These are phyloP conservation scores for Digitaria exilis DNA, from an alignment of 202 grass and related monocot species.

Conservation along the genomic window DNA sequence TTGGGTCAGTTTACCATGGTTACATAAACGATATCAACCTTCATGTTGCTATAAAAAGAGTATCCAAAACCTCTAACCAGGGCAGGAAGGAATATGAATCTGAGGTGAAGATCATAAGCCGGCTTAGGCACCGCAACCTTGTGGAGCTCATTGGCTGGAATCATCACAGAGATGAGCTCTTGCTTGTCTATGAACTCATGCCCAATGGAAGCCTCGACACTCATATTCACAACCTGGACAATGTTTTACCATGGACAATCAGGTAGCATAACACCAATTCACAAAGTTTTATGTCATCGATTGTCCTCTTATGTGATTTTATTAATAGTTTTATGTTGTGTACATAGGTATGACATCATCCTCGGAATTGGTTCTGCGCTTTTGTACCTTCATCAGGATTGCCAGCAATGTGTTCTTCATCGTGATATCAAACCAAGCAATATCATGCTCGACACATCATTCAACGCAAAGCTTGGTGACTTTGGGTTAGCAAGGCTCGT, in stretches of 20 bases:
- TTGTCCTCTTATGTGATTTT: not conserved
- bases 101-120: slow-evolving; percentile 62
- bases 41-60: slow-evolving; percentile 53
- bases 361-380: slow-evolving; percentile 51
- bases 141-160: slow-evolving; percentile 57
- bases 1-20: slow-evolving; percentile 51
- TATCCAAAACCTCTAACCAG: slow-evolving; percentile 44
- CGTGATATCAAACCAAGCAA: slow-evolving; percentile 60
- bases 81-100: slow-evolving; percentile 60
- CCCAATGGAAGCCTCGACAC: slow-evolving; percentile 52
- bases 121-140: no score
- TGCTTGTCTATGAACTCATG: slow-evolving; percentile 55
- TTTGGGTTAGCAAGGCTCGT: not conserved
- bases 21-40: slow-evolving; percentile 35
- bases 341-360: slow-evolving; percentile 30
- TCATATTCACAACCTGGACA: slow-evolving; percentile 30
- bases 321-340: not conserved
- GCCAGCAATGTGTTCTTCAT: slow-evolving; percentile 54
- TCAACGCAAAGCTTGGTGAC: not conserved
- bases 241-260: slow-evolving; percentile 32
- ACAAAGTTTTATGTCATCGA: not conserved
- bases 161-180: slow-evolving; percentile 24
- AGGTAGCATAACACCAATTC: not conserved
- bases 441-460: slow-evolving; percentile 23
- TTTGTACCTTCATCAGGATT: slow-evolving; percentile 57